These are phyloP conservation scores for Microbotryomycetes sp. DNA, from an alignment of 1,284 basidiomycete species.

Conservation along the genomic window DNA sequence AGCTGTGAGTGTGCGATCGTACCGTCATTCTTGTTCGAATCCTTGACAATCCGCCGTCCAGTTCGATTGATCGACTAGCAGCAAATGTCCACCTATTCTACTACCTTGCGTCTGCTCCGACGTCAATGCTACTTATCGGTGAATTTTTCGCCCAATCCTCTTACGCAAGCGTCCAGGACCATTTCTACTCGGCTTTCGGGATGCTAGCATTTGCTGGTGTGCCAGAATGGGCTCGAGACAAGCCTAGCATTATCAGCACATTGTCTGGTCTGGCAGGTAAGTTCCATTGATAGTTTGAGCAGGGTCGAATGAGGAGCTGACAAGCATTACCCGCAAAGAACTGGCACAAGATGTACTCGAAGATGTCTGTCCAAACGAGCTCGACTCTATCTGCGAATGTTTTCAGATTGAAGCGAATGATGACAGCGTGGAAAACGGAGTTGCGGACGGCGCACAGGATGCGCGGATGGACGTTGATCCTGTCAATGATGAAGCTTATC, in stretches of 20 bases:
- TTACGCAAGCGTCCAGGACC: constrained; percentile 5
- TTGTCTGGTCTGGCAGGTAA: constrained; percentile 17
- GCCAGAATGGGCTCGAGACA: constrained; percentile 10
- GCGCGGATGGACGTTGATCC: background rate
- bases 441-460: background rate
- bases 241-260: background rate
- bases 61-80: constrained; percentile 11
- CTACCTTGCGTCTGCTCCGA: constrained; percentile 20
- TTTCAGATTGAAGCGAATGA: constrained; percentile 12
- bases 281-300: background rate
- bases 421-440: background rate
- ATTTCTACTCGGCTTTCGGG: constrained; percentile 14
- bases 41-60: background rate
- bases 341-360: constrained; percentile 29
- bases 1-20: constrained; percentile 1
- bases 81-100: constrained; percentile 17
- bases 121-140: constrained; percentile 6
- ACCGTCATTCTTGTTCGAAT: background rate
- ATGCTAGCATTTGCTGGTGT: constrained; percentile 22
- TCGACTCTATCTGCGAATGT: constrained; percentile 23
- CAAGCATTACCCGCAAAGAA: constrained; percentile 10
- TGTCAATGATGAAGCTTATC: too few species aligned
- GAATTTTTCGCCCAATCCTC: constrained; percentile 3
- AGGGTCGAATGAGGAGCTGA: too few species aligned
- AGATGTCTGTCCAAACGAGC: constrained; percentile 19